These are phyloP conservation scores for Talaromyces stipitatus DNA, from an alignment of 495 filamentous ascomycete genomes.

Conservation along the genomic window DNA sequence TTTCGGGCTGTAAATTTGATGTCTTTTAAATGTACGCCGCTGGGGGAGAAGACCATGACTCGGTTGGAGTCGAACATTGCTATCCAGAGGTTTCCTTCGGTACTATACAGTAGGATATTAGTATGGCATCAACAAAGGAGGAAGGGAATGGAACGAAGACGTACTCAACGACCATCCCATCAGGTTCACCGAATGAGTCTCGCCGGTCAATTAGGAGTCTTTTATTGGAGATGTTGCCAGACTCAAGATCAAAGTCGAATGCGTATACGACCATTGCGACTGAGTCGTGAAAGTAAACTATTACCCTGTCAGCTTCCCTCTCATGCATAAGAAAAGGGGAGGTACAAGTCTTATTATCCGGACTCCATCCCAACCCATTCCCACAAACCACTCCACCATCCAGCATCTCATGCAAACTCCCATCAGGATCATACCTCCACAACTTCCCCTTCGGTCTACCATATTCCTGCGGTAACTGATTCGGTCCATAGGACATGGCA, in stretches of 20 bases:
- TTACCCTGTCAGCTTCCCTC: background rate
- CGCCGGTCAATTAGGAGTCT: constrained; percentile 15
- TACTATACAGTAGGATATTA: constrained; percentile 4
- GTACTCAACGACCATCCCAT: constrained; percentile 22
- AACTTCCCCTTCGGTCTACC: constrained; percentile 14
- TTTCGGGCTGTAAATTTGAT: constrained; percentile 12
- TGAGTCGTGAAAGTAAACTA: constrained; percentile 22
- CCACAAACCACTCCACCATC: constrained; percentile 18
- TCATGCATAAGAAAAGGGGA: background rate
- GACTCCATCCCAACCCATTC: constrained; percentile 27
- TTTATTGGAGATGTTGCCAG: constrained; percentile 16
- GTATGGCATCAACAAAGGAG: background rate
- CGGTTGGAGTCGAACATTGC: constrained; percentile 11
- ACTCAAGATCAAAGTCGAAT: constrained; percentile 21
- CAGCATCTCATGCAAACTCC: constrained; percentile 18
- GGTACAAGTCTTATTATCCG: constrained; percentile 22
- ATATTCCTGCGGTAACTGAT: constrained; percentile 10
- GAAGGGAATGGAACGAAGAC: background rate
- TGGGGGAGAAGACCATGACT: constrained; percentile 13
- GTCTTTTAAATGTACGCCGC: constrained; percentile 10
- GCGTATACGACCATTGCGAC: constrained; percentile 16
- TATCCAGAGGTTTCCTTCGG: constrained; percentile 13
- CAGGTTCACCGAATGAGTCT: constrained; percentile 14
- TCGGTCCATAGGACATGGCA: constrained; percentile 9
- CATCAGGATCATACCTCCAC: constrained; percentile 28